These are phyloP conservation scores for Magnaporthiopsis rhizophila DNA, from an alignment of 2,329 filamentous ascomycete species.

Conservation along the genomic window DNA sequence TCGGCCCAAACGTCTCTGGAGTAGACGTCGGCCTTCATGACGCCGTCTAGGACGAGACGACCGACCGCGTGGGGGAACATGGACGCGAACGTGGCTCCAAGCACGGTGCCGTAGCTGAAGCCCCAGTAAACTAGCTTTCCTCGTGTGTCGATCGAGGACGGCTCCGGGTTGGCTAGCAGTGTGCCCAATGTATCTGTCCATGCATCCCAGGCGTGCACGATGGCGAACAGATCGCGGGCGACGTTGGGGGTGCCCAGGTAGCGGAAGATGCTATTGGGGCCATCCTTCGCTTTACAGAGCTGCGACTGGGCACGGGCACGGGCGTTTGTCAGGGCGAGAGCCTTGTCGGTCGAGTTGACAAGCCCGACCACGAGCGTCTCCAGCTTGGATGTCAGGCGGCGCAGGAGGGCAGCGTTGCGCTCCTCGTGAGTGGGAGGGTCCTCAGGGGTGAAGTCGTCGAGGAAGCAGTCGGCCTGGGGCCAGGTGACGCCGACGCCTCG, in stretches of 20 bases:
- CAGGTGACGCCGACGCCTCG: conserved; percentile 33
- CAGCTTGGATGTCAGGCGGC: conserved; percentile 24
- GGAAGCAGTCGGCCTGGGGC: conserved; percentile 31
- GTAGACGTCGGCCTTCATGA: conserved; percentile 26
- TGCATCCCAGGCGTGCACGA: conserved; percentile 30
- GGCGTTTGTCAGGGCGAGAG: conserved; percentile 20
- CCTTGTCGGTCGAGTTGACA: conserved; percentile 25
- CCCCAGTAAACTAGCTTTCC: conserved; percentile 27
- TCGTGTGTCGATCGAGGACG: conserved; percentile 6
- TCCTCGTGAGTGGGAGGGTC: conserved; percentile 16
- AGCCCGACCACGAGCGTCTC: conserved; percentile 24
- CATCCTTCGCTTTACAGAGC: conserved; percentile 24
- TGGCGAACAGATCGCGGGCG: conserved; percentile 32
- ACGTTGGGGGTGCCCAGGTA: conserved; percentile 25
- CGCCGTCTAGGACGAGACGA: conserved; percentile 23
- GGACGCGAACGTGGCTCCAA: conserved; percentile 27
- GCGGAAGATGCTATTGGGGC: conserved; percentile 22
- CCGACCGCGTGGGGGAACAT: conserved; percentile 26
- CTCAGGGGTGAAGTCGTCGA: conserved; percentile 13
- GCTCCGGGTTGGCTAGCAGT: background rate
- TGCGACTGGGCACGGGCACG: conserved; percentile 22
- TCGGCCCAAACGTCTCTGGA: conserved; percentile 17
- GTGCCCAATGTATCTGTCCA: conserved; percentile 19
- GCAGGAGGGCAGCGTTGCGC: conserved; percentile 21
- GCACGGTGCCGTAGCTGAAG: conserved; percentile 28